Evolutionary conservation across 78 protist species (phyloP), one percentile per base, ranked within the genome.

Genomic region (Chrysochromulina parva): DNA sequence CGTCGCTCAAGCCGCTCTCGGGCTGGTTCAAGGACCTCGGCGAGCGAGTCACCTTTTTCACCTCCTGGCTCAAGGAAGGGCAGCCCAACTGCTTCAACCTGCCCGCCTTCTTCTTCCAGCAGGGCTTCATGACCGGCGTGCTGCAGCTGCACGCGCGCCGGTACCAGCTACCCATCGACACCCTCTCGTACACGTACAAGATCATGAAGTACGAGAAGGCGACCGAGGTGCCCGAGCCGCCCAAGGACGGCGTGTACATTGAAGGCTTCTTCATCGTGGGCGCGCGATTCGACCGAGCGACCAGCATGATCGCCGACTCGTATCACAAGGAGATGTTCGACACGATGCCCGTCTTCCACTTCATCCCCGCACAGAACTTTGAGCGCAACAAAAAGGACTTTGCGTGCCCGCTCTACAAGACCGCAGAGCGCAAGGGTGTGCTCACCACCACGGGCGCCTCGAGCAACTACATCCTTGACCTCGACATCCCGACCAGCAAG

Each of bases 371-470:
- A 17, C 53, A 5, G 13, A 22, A 90, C 57, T 90, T 26, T 48
- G 22, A 55, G 69, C 91, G 94, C 0, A 54, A 47, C 24, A 2
- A 0, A 0, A 50, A 76, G 24, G 73, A 20, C 52, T 96, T 93
- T 53, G 89, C 55, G 73, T 89, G 95, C 66, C 98, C 98, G 53
- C 28, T 93, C 71, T 96, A 96, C 95, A 96, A 96, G 92, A 95
- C 97, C 52, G 38, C 67, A 50, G 86, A 65, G 26, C 78, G 98
- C 24, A 87, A 94, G 0, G 98, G 98, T 17, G 89, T 90, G 16
- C 94, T 96, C 26, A 80, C 93, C n/a, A 96, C 98, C 55, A 96
- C 98, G 11, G 98, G 98, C 47, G 93, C 58, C 24, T 96, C 98
- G 4, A 96, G 96, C 80, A 96, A 96, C 93, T 95, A 85, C 67